Conservation (phyloP, 2,329 filamentous ascomycete species). For the Gliomastix tumulicola region DNA sequence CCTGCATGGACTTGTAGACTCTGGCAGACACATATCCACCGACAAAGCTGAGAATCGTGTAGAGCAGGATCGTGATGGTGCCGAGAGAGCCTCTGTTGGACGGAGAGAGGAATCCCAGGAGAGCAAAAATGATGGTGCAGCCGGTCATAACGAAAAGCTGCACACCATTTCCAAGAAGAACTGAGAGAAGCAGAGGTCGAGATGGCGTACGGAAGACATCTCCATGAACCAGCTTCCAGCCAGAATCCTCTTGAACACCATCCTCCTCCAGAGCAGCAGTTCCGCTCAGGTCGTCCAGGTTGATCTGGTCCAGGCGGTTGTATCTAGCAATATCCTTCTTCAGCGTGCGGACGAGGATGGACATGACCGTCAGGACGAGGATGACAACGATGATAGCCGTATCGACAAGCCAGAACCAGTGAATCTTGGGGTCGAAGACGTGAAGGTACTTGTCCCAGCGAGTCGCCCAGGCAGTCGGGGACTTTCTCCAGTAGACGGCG, state of each 20-base stretch:
- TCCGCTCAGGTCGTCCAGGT: conserved; percentile 80
- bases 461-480: conserved; percentile 85
- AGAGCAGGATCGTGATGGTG: conserved; percentile 87
- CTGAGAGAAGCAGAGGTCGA: conserved; percentile 74
- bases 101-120: conserved; percentile 90
- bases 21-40: conserved; percentile 86
- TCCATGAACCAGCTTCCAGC: conserved; percentile 97
- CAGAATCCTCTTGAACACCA: conserved; percentile 93
- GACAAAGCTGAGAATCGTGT: conserved; percentile 86
- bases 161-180: conserved; percentile 87
- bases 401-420: conserved; percentile 98
- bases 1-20: conserved; percentile 90
- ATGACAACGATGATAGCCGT: conserved; percentile 93
- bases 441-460: conserved; percentile 99
- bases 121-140: conserved; percentile 85
- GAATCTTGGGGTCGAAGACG: conserved; percentile 94
- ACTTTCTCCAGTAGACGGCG: conserved; percentile 82
- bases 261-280: conserved; percentile 80
- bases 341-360: conserved; percentile 81
- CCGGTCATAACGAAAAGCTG: conserved; percentile 98
- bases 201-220: conserved; percentile 91
- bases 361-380: conserved; percentile 82
- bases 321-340: conserved; percentile 95
- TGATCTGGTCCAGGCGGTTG: conserved; percentile 88
- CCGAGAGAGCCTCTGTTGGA: conserved; percentile 92